A percentile compares a stretch with the other conserved stretches of the same genome.
phyloP scores from a whole-genome alignment of 78 protist species.

The Tieghemostelium lacteum region DNA sequence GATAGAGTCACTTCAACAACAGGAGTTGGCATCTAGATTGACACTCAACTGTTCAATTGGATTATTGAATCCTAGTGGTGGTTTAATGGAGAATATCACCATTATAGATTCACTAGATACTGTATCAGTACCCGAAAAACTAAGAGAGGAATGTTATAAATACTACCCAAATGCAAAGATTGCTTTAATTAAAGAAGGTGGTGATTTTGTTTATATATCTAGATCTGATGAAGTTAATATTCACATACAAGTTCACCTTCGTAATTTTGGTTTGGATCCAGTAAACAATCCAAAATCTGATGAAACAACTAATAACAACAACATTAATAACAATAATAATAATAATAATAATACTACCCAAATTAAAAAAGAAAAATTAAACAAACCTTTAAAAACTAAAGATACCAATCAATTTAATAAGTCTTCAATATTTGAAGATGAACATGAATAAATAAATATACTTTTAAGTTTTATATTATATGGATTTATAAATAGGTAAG shows the following conservation, averaged over 20 bases:
- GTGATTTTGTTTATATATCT: conserved; percentile 81
- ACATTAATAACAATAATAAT: conserved; percentile 12
- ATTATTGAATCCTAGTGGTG: background rate
- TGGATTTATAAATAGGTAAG: too few species aligned
- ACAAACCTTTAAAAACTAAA: too few species aligned
- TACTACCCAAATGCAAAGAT: conserved; percentile 76
- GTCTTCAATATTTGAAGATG: too few species aligned
- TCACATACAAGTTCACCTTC: conserved; percentile 76
- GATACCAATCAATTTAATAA: too few species aligned
- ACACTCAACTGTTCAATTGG: conserved; percentile 46
- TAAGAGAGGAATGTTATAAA: conserved; percentile 83
- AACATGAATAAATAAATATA: too few species aligned
- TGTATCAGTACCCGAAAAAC: conserved; percentile 38
- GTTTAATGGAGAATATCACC: conserved; percentile 34
- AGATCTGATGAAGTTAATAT: conserved; percentile 83
- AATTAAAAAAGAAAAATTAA: too few species aligned
- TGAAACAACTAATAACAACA: background rate
- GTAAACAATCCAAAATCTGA: background rate
- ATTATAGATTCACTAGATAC: conserved; percentile 78
- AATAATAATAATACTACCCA: background rate
- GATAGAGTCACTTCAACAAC: conserved; percentile 48
- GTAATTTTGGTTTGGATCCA: conserved; percentile 53
- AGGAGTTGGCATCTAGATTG: conserved; percentile 57
- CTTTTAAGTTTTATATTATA: too few species aligned
- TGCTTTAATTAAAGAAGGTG: conserved; percentile 82